Percentiles rank a stretch among this genome's conserved stretches.
Evolutionary conservation across 2,329 filamentous ascomycete genomes (phyloP).

Genomic region (Shiraia sp.): DNA sequence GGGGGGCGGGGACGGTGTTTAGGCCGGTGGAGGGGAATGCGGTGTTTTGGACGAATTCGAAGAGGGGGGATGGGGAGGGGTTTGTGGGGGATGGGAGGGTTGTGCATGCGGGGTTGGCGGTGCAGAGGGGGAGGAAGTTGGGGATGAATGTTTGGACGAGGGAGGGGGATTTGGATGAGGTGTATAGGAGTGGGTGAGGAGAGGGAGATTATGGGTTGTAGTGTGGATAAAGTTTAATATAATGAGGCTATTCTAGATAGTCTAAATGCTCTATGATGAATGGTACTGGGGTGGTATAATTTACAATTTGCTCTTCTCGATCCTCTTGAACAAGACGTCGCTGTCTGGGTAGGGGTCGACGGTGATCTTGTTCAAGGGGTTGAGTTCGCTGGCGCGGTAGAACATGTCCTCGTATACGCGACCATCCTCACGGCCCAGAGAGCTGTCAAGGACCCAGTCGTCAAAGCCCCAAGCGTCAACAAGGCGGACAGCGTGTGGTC

Average conservation of each 20-base stretch:
- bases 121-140: conserved; percentile 58
- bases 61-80: conserved; percentile 55
- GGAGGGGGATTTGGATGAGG: conserved; percentile 18
- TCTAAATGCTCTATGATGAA: not conserved
- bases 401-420: conserved; percentile 81
- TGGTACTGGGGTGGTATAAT: not conserved
- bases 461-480: conserved; percentile 78
- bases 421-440: conserved; percentile 70
- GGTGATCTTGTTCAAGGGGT: conserved; percentile 72
- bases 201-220: not conserved
- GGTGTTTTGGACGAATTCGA: conserved; percentile 64
- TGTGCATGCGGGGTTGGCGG: conserved; percentile 60
- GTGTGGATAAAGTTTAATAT: not conserved
- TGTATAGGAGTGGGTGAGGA: conserved; percentile 19
- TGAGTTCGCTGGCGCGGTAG: conserved; percentile 69
- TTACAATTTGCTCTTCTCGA: conserved; percentile 60
- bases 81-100: conserved; percentile 53
- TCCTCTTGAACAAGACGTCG: conserved; percentile 63
- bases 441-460: conserved; percentile 76
- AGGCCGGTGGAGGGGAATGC: conserved; percentile 60
- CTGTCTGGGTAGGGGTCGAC: conserved; percentile 73
- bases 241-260: too few species aligned
- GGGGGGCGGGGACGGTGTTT: conserved; percentile 56
- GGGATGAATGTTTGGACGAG: conserved; percentile 34
- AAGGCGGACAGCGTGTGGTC: conserved; percentile 71